phyloP scores from a whole-genome alignment of 1,139 yeast genomes.

The Candida freyschussii region DNA sequence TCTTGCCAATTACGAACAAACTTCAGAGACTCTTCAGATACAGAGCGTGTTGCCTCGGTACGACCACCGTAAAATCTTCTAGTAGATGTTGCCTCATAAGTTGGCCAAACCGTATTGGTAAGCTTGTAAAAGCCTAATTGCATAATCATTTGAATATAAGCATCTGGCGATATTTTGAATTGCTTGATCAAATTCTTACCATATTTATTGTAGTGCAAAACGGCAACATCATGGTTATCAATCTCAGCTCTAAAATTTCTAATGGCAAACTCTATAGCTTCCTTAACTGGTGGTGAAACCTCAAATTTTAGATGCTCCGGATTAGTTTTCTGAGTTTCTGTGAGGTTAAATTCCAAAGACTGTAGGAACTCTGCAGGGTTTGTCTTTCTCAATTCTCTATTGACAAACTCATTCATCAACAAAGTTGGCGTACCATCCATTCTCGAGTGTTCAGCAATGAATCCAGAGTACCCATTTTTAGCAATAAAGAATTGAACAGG shows the following conservation, averaged over 20 bases:
- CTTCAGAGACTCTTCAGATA: constrained; percentile 65
- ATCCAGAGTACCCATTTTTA: constrained; percentile 85
- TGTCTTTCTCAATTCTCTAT: constrained; percentile 48
- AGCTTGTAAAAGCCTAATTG: constrained; percentile 77
- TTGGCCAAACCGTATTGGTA: constrained; percentile 79
- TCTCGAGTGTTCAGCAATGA: constrained; percentile 93
- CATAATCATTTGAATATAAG: constrained; percentile 68
- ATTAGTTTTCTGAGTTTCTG: constrained; percentile 27
- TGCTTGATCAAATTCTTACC: constrained; percentile 69
- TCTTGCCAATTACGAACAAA: constrained; percentile 78
- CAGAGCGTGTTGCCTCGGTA: constrained; percentile 93
- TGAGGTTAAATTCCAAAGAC: constrained; percentile 23
- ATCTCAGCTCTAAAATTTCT: constrained; percentile 47
- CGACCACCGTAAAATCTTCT: constrained; percentile 86
- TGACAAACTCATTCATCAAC: constrained; percentile 75
- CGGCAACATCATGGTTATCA: constrained; percentile 52
- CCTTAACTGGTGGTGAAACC: constrained; percentile 46
- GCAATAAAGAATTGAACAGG: constrained; percentile 81
- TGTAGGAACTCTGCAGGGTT: constrained; percentile 33
- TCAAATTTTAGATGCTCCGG: constrained; percentile 40
- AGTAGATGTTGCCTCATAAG: constrained; percentile 95
- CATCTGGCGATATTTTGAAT: constrained; percentile 72
- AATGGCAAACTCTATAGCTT: constrained; percentile 53
- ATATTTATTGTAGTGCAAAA: constrained; percentile 67
- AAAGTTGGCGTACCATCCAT: constrained; percentile 99